phyloP scores from a whole-genome alignment of 2,329 filamentous ascomycete species.

The Hypoxylon sp. region DNA sequence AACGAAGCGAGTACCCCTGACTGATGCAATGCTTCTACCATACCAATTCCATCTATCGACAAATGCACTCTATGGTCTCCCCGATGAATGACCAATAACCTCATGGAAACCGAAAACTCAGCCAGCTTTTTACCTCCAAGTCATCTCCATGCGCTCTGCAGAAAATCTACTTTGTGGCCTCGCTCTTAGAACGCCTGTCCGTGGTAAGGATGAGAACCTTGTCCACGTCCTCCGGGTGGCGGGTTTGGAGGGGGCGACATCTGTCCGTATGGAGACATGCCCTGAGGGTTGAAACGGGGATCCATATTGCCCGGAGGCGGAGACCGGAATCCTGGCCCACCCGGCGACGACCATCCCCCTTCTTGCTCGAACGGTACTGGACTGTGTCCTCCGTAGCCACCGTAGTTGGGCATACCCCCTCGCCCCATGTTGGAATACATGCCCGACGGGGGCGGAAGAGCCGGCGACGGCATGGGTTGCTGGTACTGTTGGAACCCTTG shows the following conservation, averaged over 20 bases:
- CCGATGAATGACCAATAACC: not conserved
- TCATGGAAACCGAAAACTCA: constrained; percentile 3
- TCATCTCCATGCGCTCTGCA: not conserved
- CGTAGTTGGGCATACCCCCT: constrained; percentile 35
- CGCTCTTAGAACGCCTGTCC: constrained; percentile 43
- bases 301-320: constrained; percentile 41
- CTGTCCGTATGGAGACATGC: constrained; percentile 35
- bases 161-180: not conserved
- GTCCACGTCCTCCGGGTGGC: constrained; percentile 29
- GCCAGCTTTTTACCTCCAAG: not conserved
- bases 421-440: constrained; percentile 47
- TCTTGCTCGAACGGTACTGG: constrained; percentile 46
- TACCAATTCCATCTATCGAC: constrained; percentile 15
- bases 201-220: constrained; percentile 36
- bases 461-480: constrained; percentile 38
- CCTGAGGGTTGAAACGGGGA: constrained; percentile 39
- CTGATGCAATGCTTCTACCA: constrained; percentile 30
- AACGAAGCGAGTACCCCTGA: constrained; percentile 14
- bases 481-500: constrained; percentile 51
- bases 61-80: constrained; percentile 5
- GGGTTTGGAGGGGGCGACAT: constrained; percentile 38
- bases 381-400: constrained; percentile 38
- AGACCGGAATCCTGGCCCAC: constrained; percentile 38
- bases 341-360: constrained; percentile 45
- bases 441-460: constrained; percentile 41